Evolutionary conservation across 106 monocot genomes (phyloP), one percentile per base, ranked within the genome.

Genomic region (Agapanthus africanus): DNA sequence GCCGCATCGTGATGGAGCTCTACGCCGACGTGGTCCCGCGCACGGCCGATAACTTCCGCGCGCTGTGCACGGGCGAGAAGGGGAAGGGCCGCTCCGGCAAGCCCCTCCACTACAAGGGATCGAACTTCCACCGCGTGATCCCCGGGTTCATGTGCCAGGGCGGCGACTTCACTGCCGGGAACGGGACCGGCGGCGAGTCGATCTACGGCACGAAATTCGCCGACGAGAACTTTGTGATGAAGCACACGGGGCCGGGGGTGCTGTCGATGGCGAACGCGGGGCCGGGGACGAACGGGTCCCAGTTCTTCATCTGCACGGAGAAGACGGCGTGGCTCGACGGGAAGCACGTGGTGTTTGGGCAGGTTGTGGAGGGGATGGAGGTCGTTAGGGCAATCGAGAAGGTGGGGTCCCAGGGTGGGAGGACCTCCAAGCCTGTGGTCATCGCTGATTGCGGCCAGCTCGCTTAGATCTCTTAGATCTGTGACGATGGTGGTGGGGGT

Each of bases 131-230:
- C 86, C 80, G 93, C 16, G 85, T 93, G 68, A 89, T 93, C 75
- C 93, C 93, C 10, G 49, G 57, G 7, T 93, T 93, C 84, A 93
- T 93, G 93, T 88, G 88, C 79, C 93, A 93, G 73, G 88, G 93
- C 35, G 93, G 93, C 33, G 93, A 93, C 77, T 89, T 93, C 84
- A 93, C 93, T 50, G 79, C 74, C 67, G 93, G 88, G 1, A 84
- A 93, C 74, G 93, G 93, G 63, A 93, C 88, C 56, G 93, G 88
- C 11, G 88, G 88, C 44, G 93, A 93, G 70, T 93, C 93, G 41
- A 85, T 79, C 85, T 88, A 88, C 67, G 88, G 85, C 11, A 63
- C 76, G 39, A 85, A 88, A 78, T 92, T 88, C 74, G 60, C 68
- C 9, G 91, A 92, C 75, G 91, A 92, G 85, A 80, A 76, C 73